Conservation (phyloP, 495 filamentous ascomycete genomes). For the Apiosordaria backusii region DNA sequence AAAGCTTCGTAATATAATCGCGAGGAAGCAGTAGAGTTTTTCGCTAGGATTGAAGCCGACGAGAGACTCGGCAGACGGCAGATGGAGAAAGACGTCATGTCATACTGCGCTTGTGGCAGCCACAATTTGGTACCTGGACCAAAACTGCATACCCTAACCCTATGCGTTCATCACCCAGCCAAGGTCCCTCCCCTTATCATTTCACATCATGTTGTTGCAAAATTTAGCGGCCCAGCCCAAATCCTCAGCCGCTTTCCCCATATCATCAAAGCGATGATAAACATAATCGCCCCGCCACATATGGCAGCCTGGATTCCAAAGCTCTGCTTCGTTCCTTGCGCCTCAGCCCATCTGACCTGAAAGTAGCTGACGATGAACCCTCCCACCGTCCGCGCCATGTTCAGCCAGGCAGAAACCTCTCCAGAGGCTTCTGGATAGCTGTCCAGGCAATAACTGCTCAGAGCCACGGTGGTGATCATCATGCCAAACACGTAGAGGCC, state of each 20-base stretch:
- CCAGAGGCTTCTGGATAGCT: constrained; percentile 54
- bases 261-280: constrained; percentile 43
- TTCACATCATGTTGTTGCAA: constrained; percentile 20
- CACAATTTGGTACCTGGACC: no score
- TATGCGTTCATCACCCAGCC: no score
- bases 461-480: constrained; percentile 61
- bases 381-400: constrained; percentile 43
- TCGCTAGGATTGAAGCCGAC: no score
- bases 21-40: no score
- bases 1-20: no score
- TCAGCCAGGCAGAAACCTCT: constrained; percentile 55
- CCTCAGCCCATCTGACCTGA: constrained; percentile 39
- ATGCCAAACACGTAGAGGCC: constrained; percentile 56
- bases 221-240: constrained; percentile 29
- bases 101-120: no score
- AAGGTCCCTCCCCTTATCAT: no score
- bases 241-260: constrained; percentile 43
- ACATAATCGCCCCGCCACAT: constrained; percentile 36
- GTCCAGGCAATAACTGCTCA: constrained; percentile 60
- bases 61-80: no score
- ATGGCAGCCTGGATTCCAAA: constrained; percentile 53
- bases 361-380: constrained; percentile 54
- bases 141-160: background rate
- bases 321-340: constrained; percentile 37
- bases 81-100: no score